Percentiles rank a stretch among this genome's conserved stretches.
phyloP scores from a whole-genome alignment of 345 rosid species.

The Gossypium raimondii region DNA sequence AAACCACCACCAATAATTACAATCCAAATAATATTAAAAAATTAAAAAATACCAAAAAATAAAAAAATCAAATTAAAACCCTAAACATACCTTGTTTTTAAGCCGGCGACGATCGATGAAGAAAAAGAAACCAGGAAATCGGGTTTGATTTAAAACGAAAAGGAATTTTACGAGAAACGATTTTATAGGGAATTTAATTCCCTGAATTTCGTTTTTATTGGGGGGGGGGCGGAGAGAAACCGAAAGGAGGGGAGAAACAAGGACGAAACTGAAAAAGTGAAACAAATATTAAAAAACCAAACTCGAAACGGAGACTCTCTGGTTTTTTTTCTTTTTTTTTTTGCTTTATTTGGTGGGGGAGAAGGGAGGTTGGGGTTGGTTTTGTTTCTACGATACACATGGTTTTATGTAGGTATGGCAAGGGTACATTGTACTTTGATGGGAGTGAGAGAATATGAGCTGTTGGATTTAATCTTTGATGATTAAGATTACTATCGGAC shows the following conservation, averaged over 20 bases:
- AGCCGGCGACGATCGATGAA: not conserved
- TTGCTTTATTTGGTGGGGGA: not conserved
- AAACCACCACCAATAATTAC: not conserved
- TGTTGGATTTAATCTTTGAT: not conserved
- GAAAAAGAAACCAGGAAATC: not conserved
- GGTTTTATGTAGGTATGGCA: slow-evolving; percentile 19
- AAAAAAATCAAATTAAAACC: not conserved
- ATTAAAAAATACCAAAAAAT: not conserved
- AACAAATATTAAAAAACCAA: not conserved
- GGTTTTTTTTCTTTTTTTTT: slow-evolving; percentile 5
- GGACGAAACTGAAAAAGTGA: not conserved
- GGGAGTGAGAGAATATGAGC: slow-evolving; percentile 9
- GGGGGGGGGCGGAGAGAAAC: no score
- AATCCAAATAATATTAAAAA: not conserved
- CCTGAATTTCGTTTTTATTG: no score
- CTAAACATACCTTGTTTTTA: not conserved
- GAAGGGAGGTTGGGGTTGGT: not conserved
- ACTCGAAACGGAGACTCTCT: not conserved
- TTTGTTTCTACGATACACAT: slow-evolving; percentile 17
- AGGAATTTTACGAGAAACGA: no score
- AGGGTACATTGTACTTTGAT: not conserved
- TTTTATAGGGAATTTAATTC: no score
- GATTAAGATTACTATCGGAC: not conserved
- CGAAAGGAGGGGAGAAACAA: no score
- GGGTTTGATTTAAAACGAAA: no score